phyloP scores from a whole-genome alignment of 1,139 yeast genomes.

The Saccharomyces pastorianus region DNA sequence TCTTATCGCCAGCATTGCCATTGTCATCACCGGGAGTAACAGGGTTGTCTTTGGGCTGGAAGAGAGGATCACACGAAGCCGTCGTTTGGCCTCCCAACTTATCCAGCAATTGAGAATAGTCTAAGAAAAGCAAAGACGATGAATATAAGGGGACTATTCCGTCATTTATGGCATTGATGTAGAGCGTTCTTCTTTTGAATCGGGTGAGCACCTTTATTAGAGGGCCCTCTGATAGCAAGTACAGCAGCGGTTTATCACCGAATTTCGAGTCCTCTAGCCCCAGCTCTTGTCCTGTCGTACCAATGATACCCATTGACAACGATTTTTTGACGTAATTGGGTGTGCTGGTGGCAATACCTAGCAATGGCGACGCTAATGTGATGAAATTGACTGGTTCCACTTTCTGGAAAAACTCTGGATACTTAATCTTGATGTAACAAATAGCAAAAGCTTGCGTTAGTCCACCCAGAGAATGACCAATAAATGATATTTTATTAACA shows the following conservation, averaged over 20 bases:
- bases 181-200: conserved; percentile 50
- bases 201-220: conserved; percentile 56
- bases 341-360: conserved; percentile 79
- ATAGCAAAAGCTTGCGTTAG: conserved; percentile 83
- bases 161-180: conserved; percentile 44
- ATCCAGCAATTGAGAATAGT: conserved; percentile 42
- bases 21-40: conserved; percentile 7
- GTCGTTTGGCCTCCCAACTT: conserved; percentile 20
- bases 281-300: conserved; percentile 87
- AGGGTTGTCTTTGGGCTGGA: not conserved
- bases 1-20: not conserved
- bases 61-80: not conserved
- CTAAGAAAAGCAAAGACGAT: conserved; percentile 70
- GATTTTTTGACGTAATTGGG: conserved; percentile 83
- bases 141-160: conserved; percentile 94
- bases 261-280: conserved; percentile 34
- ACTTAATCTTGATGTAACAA: conserved; percentile 64
- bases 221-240: conserved; percentile 72
- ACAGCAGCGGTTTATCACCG: conserved; percentile 54
- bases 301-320: conserved; percentile 80
- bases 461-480: conserved; percentile 93
- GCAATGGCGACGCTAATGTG: conserved; percentile 76
- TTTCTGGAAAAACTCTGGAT: conserved; percentile 61
- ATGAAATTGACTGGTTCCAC: conserved; percentile 76
- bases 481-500: conserved; percentile 63